Conservation (phyloP, 495 filamentous ascomycete species). For the Halenospora varia region DNA sequence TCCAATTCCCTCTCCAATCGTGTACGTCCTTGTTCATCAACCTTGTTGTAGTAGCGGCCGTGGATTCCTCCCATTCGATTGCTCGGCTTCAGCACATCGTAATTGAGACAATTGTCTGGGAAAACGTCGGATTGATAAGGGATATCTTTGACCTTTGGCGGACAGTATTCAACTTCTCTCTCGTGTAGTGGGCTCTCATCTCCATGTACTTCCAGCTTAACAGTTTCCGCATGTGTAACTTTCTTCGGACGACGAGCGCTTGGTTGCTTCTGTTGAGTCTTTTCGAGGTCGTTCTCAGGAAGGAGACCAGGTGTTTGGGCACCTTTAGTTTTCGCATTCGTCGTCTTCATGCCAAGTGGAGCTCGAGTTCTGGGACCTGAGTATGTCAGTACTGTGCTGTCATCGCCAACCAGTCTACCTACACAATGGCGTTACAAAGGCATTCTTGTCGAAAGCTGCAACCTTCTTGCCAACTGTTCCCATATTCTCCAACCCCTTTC, state of each 20-base stretch:
- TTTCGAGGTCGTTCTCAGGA: conserved; percentile 34
- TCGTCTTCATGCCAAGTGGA: conserved; percentile 87
- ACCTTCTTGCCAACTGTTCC: conserved; percentile 56
- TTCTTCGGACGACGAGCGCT: conserved; percentile 34
- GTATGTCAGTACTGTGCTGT: conserved; percentile 7
- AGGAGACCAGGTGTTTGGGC: conserved; percentile 46
- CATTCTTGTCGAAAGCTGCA: conserved; percentile 49
- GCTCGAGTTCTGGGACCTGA: conserved; percentile 69
- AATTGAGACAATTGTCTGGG: conserved; percentile 45
- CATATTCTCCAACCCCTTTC: conserved; percentile 63
- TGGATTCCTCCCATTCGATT: conserved; percentile 70
- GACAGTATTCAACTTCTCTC: conserved; percentile 52
- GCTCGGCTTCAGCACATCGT: conserved; percentile 40
- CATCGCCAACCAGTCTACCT: conserved; percentile 21
- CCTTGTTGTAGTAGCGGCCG: conserved; percentile 57
- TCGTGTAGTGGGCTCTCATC: conserved; percentile 35
- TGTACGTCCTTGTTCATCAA: conserved; percentile 65
- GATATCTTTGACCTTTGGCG: conserved; percentile 50
- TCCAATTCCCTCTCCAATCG: conserved; percentile 56
- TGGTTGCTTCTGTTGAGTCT: conserved; percentile 35
- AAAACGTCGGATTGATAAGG: conserved; percentile 77
- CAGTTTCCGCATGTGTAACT: conserved; percentile 34
- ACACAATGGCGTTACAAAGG: conserved; percentile 85
- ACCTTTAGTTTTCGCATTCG: conserved; percentile 81
- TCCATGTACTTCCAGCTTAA: conserved; percentile 39